Percentiles rank a stretch among this genome's conserved stretches.
Conservation (phyloP, 495 filamentous ascomycete genomes). For the Lophiotrema nucula region DNA sequence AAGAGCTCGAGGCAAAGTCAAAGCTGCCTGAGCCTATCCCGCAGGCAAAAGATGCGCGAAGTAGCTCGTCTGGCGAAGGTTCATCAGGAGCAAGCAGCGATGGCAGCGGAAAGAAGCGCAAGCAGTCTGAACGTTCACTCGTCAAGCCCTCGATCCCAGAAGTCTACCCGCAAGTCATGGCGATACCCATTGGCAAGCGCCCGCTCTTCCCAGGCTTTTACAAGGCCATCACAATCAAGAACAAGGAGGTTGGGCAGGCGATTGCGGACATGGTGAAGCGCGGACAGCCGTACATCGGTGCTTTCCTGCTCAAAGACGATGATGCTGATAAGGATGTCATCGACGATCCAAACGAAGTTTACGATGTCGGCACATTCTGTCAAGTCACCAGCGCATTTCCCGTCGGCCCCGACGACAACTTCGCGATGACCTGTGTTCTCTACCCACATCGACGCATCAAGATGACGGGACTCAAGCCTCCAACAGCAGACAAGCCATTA, state of each 20-base stretch:
- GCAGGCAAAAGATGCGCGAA: constrained; percentile 29
- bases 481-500: constrained; percentile 45
- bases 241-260: constrained; percentile 81
- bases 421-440: constrained; percentile 85
- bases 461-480: constrained; percentile 75
- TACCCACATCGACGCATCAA: constrained; percentile 96
- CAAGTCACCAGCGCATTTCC: constrained; percentile 94
- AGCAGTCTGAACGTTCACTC: constrained; percentile 54
- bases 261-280: constrained; percentile 96
- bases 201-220: constrained; percentile 98
- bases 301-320: constrained; percentile 96
- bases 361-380: constrained; percentile 94
- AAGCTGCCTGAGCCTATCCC: constrained; percentile 50
- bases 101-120: constrained; percentile 63
- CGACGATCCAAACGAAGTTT: constrained; percentile 79
- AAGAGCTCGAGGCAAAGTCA: constrained; percentile 41
- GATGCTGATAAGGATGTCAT: constrained; percentile 89
- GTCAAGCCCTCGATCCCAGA: constrained; percentile 88
- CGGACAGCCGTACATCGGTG: constrained; percentile 97
- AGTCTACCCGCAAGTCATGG: constrained; percentile 97
- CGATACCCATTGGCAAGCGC: constrained; percentile 93
- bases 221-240: constrained; percentile 93
- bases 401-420: constrained; percentile 55
- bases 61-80: constrained; percentile 44
- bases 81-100: constrained; percentile 52